Evolutionary conservation across 805 yeast genomes (phyloP).

Genomic region (Scheffersomyces lignosus): DNA sequence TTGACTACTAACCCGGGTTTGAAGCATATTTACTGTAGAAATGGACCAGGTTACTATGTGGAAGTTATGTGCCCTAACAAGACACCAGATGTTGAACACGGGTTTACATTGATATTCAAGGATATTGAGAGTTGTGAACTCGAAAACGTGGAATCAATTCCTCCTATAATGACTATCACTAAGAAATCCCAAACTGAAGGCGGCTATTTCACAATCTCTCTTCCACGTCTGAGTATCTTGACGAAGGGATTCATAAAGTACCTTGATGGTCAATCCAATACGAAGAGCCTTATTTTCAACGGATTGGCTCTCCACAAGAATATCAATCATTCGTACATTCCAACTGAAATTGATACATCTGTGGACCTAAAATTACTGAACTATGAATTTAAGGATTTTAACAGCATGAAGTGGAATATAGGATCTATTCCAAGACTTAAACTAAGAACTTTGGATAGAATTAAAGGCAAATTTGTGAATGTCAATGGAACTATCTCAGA

Average conservation of each 20-base stretch:
- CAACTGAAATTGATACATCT: constrained; percentile 10
- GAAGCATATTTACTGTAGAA: constrained; percentile 56
- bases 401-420: constrained; percentile 17
- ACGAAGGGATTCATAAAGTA: not conserved
- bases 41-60: constrained; percentile 64
- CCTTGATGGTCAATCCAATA: constrained; percentile 3
- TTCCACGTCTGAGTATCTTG: constrained; percentile 16
- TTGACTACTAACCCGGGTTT: constrained; percentile 67
- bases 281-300: constrained; percentile 17
- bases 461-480: constrained; percentile 17
- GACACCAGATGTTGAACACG: constrained; percentile 13
- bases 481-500: constrained; percentile 3
- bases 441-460: constrained; percentile 22
- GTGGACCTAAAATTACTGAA: constrained; percentile 12
- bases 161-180: constrained; percentile 28
- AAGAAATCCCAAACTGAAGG: constrained; percentile 27
- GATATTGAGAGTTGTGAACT: constrained; percentile 19
- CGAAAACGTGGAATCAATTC: constrained; percentile 7
- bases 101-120: constrained; percentile 27
- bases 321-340: constrained; percentile 22
- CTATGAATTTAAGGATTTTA: constrained; percentile 27
- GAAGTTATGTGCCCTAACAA: constrained; percentile 30
- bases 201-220: constrained; percentile 25
- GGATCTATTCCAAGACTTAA: constrained; percentile 49
- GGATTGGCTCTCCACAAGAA: constrained; percentile 25